A percentile compares a stretch with the other conserved stretches of the same genome.
Conservation (phyloP, 2,329 filamentous ascomycete species). For the Penicillium sp. region DNA sequence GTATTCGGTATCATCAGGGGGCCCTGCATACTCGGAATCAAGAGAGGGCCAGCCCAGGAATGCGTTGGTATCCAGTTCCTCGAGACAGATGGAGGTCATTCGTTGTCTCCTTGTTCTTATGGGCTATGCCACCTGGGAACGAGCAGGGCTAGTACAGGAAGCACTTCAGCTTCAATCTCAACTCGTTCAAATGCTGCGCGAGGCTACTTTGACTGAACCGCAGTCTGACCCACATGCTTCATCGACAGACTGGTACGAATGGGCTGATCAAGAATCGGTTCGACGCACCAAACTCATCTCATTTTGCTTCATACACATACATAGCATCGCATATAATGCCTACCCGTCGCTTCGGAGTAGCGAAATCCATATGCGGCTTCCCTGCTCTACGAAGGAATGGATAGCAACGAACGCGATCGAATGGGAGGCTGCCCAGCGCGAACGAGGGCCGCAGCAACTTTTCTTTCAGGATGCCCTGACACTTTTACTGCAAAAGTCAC, state of each 20-base stretch:
- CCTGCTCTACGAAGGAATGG: constrained; percentile 41
- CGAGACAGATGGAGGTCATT: constrained; percentile 31
- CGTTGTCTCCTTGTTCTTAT: constrained; percentile 33
- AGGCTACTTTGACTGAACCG: constrained; percentile 30
- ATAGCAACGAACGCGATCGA: constrained; percentile 32
- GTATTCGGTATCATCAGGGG: constrained; percentile 22
- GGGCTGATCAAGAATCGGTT: constrained; percentile 37
- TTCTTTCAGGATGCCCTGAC: constrained; percentile 38
- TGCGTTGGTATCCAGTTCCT: constrained; percentile 13
- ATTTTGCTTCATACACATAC: constrained; percentile 41
- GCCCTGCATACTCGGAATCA: constrained; percentile 9
- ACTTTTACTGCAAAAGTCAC: constrained; percentile 32
- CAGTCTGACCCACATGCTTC: constrained; percentile 22
- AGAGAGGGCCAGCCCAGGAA: constrained; percentile 11
- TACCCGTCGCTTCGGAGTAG: constrained; percentile 39
- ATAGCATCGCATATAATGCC: constrained; percentile 42
- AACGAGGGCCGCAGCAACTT: constrained; percentile 29
- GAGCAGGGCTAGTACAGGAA: constrained; percentile 33
- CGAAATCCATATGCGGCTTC: constrained; percentile 39
- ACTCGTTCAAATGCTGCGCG: constrained; percentile 32
- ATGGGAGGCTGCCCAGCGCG: constrained; percentile 34
- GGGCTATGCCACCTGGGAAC: constrained; percentile 37
- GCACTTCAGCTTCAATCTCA: constrained; percentile 32
- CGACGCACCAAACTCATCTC: constrained; percentile 40
- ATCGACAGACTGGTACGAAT: constrained; percentile 36